phyloP scores from a whole-genome alignment of 148 eudicot species.

The Camellia sinensis region DNA sequence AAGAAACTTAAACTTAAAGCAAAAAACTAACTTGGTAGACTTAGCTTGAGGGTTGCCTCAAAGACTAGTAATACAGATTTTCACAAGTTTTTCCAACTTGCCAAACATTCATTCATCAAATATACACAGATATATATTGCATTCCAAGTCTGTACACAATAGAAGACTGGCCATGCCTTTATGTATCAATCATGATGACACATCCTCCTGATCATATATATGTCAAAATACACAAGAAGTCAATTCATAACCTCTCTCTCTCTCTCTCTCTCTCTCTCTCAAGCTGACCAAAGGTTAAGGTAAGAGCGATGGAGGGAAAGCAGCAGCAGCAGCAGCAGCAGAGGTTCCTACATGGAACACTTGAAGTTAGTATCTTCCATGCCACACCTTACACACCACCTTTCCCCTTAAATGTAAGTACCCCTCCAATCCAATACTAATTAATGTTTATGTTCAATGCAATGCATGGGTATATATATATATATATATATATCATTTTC shows the following conservation, averaged over 20 bases:
- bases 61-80: conserved; percentile 38
- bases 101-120: conserved; percentile 14
- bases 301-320: conserved; percentile 42
- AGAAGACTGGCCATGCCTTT: conserved; percentile 9
- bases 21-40: conserved; percentile 20
- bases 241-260: not conserved
- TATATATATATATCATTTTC: no score
- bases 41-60: conserved; percentile 45
- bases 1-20: conserved; percentile 60
- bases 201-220: not conserved
- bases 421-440: not conserved
- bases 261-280: not conserved
- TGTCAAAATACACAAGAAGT: not conserved
- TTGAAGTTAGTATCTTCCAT: conserved; percentile 81
- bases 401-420: conserved; percentile 55
- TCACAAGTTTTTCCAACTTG: conserved; percentile 47
- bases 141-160: conserved; percentile 11
- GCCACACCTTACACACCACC: conserved; percentile 61
- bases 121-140: conserved; percentile 21
- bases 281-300: not conserved
- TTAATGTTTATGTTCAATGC: not conserved
- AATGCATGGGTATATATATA: not conserved
- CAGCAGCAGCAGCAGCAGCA: not conserved
- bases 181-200: conserved; percentile 10
- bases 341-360: conserved; percentile 77